A percentile compares a stretch with the other conserved stretches of the same genome.
phyloP scores from a whole-genome alignment of 305 asterid genomes.

The Vinca major region DNA sequence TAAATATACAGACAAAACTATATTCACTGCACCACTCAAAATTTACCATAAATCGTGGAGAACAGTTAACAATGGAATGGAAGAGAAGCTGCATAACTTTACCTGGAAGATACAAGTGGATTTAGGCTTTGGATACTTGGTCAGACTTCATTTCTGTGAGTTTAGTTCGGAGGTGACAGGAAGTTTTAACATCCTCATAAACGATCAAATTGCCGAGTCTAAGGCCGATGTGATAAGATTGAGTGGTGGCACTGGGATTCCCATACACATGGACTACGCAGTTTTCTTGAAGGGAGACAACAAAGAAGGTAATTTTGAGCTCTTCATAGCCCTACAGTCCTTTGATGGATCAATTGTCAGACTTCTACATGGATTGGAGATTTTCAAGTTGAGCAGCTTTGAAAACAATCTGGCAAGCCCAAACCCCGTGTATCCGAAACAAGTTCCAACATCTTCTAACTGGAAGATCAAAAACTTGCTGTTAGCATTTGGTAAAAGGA shows the following conservation, averaged over 20 bases:
- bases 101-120: conserved; percentile 49
- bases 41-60: conserved; percentile 45
- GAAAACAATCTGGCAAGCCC: conserved; percentile 12
- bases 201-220: conserved; percentile 39
- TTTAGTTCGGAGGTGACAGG: conserved; percentile 13
- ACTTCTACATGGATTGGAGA: conserved; percentile 19
- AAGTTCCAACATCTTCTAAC: neutral
- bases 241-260: conserved; percentile 25
- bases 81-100: conserved; percentile 13
- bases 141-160: conserved; percentile 52
- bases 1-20: conserved; percentile 8
- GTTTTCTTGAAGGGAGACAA: conserved; percentile 42
- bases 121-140: conserved; percentile 48
- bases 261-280: conserved; percentile 41
- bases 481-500: conserved; percentile 17
- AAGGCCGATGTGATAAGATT: conserved; percentile 21
- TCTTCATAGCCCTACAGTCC: conserved; percentile 31
- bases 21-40: conserved; percentile 32
- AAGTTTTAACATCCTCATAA: conserved; percentile 26
- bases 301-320: conserved; percentile 20
- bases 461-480: neutral
- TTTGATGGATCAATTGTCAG: conserved; percentile 11
- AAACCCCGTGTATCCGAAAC: neutral
- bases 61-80: conserved; percentile 12
- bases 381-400: conserved; percentile 15